Evolutionary conservation across 345 rosid genomes (phyloP), one percentile per base, ranked within the genome.

Genomic region (Passiflora organensis): DNA sequence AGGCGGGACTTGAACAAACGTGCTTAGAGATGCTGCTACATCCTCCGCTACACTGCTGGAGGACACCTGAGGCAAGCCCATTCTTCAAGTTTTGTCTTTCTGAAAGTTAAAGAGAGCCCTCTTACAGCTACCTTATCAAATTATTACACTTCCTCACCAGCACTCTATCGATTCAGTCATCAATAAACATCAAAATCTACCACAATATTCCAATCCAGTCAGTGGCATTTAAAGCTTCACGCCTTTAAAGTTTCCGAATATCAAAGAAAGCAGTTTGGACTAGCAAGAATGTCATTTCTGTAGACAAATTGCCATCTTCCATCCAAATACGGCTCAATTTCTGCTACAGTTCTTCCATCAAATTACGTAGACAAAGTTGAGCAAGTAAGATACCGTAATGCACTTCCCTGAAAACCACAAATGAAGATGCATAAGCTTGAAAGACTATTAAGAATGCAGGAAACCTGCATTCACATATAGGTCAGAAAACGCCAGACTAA

Each of bases 11-110:
- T 52, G 63, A 17, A 57, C 51, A 28, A 56, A 56, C 12, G 63
- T 51, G 44, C 53, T 57, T 38, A 64, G 6, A 41, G 58, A 52
- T n/a, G 48, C 50, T 44, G 63, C 63, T 19, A 50, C 51, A 56
- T 64, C 69, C 62, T 64, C 69, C 1, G 58, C 63, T 56, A 56
- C 50, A 45, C 69, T 15, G 2, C 62, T 13, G 8, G 68, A 64
- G 55, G 69, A 56, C 23, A 64, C 62, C 52, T 64, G 69, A 23
- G 69, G 69, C 52, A 64, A 23, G 18, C 63, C 69, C 69, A 64
- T 64, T 39, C 25, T 13, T 14, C 12, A 9, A 25, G 18, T 28
- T 34, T 21, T 45, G 28, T 46, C 58, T 56, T 66, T 18, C 50
- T 6, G 42, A 56, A 64, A 39, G 53, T 32, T 15, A 56, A n/a